Base-by-base conservation (phyloP, 2,329 filamentous ascomycete species). In the Ophiostoma pallidulum region DNA sequence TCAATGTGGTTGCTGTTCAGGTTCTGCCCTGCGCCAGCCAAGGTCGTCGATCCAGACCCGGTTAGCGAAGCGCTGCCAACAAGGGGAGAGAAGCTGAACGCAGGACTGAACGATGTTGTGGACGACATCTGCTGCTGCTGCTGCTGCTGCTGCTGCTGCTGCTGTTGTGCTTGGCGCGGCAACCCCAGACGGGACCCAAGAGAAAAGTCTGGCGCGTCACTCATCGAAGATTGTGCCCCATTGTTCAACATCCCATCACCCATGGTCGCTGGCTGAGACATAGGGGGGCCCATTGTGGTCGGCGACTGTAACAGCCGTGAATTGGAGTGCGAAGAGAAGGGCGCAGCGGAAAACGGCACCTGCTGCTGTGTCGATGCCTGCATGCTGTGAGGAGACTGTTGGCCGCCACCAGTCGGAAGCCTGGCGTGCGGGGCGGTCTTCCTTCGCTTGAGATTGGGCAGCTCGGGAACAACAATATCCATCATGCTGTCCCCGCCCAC, bases 391-490 rank as follows among this genome's bases (percentile, higher is more conserved):
- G 60, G 59, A 16, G 60, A 9, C 41, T 51, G 22, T 33, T 43
- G 31, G 14, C 22, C 16, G 13, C 22, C 20, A 8, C 38, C 29
- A 7, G 24, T 22, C 2, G 38, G 31, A 16, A 47, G 38, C 7
- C 64, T 64, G 4, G 60, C 60, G 2, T 65, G 58, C 31, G 65
- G 60, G 3, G 61, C 59, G 7, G 67, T 69, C 48, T 65, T 71
- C 59, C 76, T 77, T 9, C 74, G 64, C 58, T 77, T 77, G 22
- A 75, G 60, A 32, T 54, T 68, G 6, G 68, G 64, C 8, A 68
- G 62, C 7, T 62, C 64, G 1, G 53, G 41, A 0, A 52, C 52
- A 33, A 47, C 32, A 6, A 39, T 33, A 14, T 47, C 37, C 43
- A 45, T 41, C 9, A 24, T 35, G 4, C 18, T 24, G 13, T 41